These are phyloP conservation scores for Psilocybe cubensis DNA, from an alignment of 768 basidiomycete species.

Conservation along the genomic window DNA sequence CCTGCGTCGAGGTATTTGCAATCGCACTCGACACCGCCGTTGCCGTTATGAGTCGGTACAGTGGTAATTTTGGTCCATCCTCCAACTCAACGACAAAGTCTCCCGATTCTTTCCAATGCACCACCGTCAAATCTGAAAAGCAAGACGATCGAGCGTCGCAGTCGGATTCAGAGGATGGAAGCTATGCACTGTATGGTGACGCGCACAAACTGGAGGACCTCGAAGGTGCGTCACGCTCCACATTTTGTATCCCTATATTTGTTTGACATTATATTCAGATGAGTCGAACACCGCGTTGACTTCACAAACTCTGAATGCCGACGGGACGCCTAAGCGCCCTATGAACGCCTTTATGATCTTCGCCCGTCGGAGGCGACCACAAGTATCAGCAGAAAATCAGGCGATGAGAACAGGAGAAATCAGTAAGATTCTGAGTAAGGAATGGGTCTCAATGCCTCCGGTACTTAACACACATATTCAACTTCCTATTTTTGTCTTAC, in stretches of 20 bases:
- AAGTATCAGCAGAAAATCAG: conserved; percentile 86
- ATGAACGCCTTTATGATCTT: conserved; percentile 98
- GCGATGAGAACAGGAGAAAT: conserved; percentile 91
- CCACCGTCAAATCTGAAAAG: conserved; percentile 28
- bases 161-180: conserved; percentile 62
- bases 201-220: conserved; percentile 44
- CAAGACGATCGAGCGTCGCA: conserved; percentile 53
- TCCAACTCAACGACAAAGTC: conserved; percentile 24
- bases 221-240: conserved; percentile 45
- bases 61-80: conserved; percentile 19
- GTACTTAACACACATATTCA: conserved; percentile 44
- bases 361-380: conserved; percentile 78
- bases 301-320: conserved; percentile 80
- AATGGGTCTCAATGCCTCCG: conserved; percentile 82
- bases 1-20: not conserved
- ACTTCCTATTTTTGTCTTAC: conserved; percentile 14
- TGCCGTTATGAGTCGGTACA: conserved; percentile 33
- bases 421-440: conserved; percentile 84
- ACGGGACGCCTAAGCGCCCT: conserved; percentile 87
- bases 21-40: conserved; percentile 14
- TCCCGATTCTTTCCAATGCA: conserved; percentile 27
- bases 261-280: conserved; percentile 23
- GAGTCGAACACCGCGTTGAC: conserved; percentile 55
- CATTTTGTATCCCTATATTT: not conserved
- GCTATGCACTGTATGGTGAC: conserved; percentile 38